Evolutionary conservation across 1,284 basidiomycete species (phyloP), one percentile per base, ranked within the genome.

Genomic region (Schizophyllum commune): DNA sequence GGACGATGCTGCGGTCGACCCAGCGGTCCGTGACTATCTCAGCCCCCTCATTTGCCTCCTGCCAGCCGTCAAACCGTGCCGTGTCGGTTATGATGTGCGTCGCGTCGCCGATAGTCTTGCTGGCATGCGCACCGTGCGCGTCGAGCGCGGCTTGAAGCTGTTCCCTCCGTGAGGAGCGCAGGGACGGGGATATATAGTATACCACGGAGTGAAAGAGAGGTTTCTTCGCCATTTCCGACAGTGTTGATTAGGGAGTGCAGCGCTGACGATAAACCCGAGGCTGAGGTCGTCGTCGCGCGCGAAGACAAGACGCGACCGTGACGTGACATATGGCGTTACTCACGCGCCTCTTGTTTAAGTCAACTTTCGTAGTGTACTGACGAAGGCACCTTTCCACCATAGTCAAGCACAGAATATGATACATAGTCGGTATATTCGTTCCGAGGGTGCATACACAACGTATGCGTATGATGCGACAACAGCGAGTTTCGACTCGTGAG

Each of bases 1-100:
- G 72, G 11, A 85, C 69, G 32, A 85, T 68, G 2, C 83, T 85
- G 32, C 86, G 79, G 56, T 88, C 85, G 1, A 90, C 84, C 91
- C 91, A 93, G 58, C 75, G 71, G 54, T 85, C 84, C 74, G 53
- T 55, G 20, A 55, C 53, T 11, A 55, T 47, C 13, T 27, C 53
- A 5, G 20, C 53, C 1, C 66, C 66, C 8, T 69, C 68, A 15
- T 62, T 58, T 1, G 79, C 69, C n/a, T 70, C 67, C 59, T 80
- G 71, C 68, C 74, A 78, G 13, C 84, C 82, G 54, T 83, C 81
- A 66, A 86, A 87, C 57, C 79, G 73, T 55, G 76, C 68, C 13
- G 84, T 77, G 68, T 82, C 77, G 17, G 84, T 81, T 55, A 86
- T 73, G 22, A 85, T 62, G 67, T 82, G 75, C 21, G 78, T 73